A percentile compares a stretch with the other conserved stretches of the same genome.
These are phyloP conservation scores for Suillus subluteus DNA, from an alignment of 768 basidiomycete genomes.

Conservation along the genomic window DNA sequence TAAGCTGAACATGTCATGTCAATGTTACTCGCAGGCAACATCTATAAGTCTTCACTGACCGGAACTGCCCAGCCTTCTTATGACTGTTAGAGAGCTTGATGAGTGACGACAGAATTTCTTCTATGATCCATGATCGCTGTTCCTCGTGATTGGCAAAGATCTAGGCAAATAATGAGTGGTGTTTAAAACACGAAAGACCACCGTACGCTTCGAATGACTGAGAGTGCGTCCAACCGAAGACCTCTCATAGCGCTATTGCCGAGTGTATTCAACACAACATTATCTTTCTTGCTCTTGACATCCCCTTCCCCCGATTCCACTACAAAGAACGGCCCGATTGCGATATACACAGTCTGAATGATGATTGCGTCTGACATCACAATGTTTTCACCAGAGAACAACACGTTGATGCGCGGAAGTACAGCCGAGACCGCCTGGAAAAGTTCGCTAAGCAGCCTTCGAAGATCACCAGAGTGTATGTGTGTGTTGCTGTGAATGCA, in stretches of 20 bases:
- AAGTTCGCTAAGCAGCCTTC: constrained; percentile 62
- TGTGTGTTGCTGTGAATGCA: constrained; percentile 51
- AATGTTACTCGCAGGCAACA: background rate
- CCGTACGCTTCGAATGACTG: constrained; percentile 83
- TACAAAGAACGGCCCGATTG: constrained; percentile 93
- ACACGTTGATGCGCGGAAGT: constrained; percentile 72
- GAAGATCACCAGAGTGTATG: constrained; percentile 36
- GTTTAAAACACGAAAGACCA: constrained; percentile 1
- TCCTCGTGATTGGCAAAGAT: constrained; percentile 90
- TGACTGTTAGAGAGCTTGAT: constrained; percentile 90
- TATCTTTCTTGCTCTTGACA: constrained; percentile 57
- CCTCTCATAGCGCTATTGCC: constrained; percentile 83
- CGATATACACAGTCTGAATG: constrained; percentile 90
- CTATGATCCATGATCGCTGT: constrained; percentile 96
- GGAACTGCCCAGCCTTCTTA: constrained; percentile 87
- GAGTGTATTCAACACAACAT: constrained; percentile 62
- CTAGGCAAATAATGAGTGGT: constrained; percentile 42
- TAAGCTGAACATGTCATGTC: constrained; percentile 52
- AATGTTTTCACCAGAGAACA: constrained; percentile 73
- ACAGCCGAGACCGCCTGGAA: constrained; percentile 75
- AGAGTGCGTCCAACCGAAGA: constrained; percentile 79
- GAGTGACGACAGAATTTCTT: constrained; percentile 89
- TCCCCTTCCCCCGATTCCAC: constrained; percentile 68
- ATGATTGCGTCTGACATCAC: constrained; percentile 87
- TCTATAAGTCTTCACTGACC: constrained; percentile 47